phyloP scores from a whole-genome alignment of 1,284 basidiomycete genomes.

The Amylostereum areolatum region DNA sequence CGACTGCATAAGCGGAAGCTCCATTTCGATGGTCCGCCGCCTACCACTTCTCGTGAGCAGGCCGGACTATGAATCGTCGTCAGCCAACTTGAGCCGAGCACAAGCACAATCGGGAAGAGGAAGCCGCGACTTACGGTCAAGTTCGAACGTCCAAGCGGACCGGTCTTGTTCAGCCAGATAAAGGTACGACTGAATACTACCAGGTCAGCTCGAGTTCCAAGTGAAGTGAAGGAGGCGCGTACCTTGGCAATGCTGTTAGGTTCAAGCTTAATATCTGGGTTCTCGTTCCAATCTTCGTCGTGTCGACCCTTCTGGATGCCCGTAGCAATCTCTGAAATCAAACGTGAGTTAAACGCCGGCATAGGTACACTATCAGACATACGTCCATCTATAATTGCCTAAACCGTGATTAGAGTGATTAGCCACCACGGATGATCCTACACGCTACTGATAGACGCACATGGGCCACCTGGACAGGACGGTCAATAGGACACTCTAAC shows the following conservation, averaged over 20 bases:
- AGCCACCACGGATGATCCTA: not conserved
- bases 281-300: slow-evolving; percentile 15
- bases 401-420: not conserved
- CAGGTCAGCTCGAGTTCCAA: slow-evolving; percentile 16
- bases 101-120: not conserved
- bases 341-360: not conserved
- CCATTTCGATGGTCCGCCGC: too few relatives aligned
- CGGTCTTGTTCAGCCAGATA: slow-evolving; percentile 55
- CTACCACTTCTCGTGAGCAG: slow-evolving; percentile 37
- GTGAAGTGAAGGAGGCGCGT: not conserved
- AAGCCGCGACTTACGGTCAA: slow-evolving; percentile 44
- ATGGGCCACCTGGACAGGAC: slow-evolving; percentile 9
- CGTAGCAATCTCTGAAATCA: not conserved
- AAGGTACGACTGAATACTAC: slow-evolving; percentile 34
- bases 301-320: slow-evolving; percentile 6
- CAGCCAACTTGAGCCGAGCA: too few relatives aligned
- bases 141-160: slow-evolving; percentile 65
- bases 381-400: slow-evolving; percentile 4
- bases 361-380: not conserved
- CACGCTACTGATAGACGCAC: not conserved
- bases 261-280: slow-evolving; percentile 19
- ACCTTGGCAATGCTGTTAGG: slow-evolving; percentile 22
- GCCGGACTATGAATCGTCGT: slow-evolving; percentile 26
- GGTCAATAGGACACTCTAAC: not conserved
- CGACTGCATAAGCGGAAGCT: too few relatives aligned